A percentile compares a stretch with the other conserved stretches of the same genome.
These are phyloP conservation scores for Hypoxylon trugodes DNA, from an alignment of 495 filamentous ascomycete genomes.

Conservation along the genomic window DNA sequence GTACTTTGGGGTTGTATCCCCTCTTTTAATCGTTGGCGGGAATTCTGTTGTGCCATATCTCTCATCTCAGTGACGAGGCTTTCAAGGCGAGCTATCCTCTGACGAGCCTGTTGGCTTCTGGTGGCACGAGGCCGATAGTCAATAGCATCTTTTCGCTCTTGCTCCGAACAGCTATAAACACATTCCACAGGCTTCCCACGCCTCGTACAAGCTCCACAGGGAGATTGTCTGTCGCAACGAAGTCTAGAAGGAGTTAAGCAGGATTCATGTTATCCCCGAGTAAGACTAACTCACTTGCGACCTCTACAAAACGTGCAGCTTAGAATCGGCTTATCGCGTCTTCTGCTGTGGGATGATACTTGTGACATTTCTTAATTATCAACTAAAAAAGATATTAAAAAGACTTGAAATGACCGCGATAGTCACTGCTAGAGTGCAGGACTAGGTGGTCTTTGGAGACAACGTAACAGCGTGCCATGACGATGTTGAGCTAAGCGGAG, in stretches of 20 bases:
- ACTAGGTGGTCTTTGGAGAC: too few relatives aligned
- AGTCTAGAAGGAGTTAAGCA: background rate
- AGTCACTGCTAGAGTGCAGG: too few relatives aligned
- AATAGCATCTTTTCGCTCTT: slow-evolving; percentile 8
- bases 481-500: too few relatives aligned
- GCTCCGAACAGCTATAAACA: background rate
- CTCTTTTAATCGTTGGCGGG: background rate
- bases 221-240: slow-evolving; percentile 6
- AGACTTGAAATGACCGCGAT: too few relatives aligned
- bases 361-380: too few relatives aligned
- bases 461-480: too few relatives aligned
- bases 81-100: background rate
- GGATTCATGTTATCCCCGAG: background rate
- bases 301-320: slow-evolving; percentile 2
- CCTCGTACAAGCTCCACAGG: background rate
- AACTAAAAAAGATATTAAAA: too few relatives aligned
- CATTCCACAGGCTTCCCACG: background rate
- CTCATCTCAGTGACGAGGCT: slow-evolving; percentile 1
- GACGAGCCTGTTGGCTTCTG: background rate
- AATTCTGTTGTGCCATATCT: too few relatives aligned
- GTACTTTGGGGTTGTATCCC: too few relatives aligned
- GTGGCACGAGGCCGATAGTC: slow-evolving; percentile 1
- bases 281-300: background rate
- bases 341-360: background rate
- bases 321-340: background rate